phyloP scores from a whole-genome alignment of 2,329 filamentous ascomycete species.

The Ambrosiella xylebori region DNA sequence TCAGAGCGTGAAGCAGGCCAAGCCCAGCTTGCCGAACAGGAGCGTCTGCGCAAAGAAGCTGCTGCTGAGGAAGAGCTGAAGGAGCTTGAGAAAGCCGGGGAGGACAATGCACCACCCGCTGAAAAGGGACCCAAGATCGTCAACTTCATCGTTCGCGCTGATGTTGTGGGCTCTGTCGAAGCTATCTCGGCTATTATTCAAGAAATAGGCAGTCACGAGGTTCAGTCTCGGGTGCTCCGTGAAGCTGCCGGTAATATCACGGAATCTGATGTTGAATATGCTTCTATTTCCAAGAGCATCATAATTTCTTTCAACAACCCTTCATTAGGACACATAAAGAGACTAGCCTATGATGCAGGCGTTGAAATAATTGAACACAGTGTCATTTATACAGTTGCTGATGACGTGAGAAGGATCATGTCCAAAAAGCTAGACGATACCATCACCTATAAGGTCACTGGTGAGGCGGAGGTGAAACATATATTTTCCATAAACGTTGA shows the following conservation, averaged over 20 bases:
- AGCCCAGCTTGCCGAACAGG: slow-evolving; percentile 63
- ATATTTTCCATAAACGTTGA: slow-evolving; percentile 72
- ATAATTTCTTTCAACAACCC: slow-evolving; percentile 76
- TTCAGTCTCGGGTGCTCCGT: slow-evolving; percentile 58
- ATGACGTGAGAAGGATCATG: slow-evolving; percentile 52
- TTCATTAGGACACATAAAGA: slow-evolving; percentile 48
- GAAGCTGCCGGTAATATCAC: slow-evolving; percentile 61
- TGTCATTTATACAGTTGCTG: slow-evolving; percentile 66
- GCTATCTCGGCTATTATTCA: slow-evolving; percentile 64
- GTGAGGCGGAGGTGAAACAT: slow-evolving; percentile 73
- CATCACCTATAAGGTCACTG: slow-evolving; percentile 53
- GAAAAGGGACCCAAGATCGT: slow-evolving; percentile 32
- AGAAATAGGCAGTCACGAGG: slow-evolving; percentile 69
- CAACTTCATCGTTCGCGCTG: slow-evolving; percentile 77
- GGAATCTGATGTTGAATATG: slow-evolving; percentile 81
- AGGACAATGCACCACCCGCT: slow-evolving; percentile 15
- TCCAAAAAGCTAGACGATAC: slow-evolving; percentile 51
- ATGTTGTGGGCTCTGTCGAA: slow-evolving; percentile 87
- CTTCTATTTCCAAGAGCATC: slow-evolving; percentile 54
- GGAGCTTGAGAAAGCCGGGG: slow-evolving; percentile 24
- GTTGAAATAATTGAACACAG: slow-evolving; percentile 73
- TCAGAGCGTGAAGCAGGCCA: slow-evolving; percentile 56
- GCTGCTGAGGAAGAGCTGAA: slow-evolving; percentile 21
- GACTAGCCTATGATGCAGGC: slow-evolving; percentile 49
- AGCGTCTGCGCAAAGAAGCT: slow-evolving; percentile 42